These are phyloP conservation scores for Teratosphaeria nubilosa DNA, from an alignment of 2,329 filamentous ascomycete genomes.

Conservation along the genomic window DNA sequence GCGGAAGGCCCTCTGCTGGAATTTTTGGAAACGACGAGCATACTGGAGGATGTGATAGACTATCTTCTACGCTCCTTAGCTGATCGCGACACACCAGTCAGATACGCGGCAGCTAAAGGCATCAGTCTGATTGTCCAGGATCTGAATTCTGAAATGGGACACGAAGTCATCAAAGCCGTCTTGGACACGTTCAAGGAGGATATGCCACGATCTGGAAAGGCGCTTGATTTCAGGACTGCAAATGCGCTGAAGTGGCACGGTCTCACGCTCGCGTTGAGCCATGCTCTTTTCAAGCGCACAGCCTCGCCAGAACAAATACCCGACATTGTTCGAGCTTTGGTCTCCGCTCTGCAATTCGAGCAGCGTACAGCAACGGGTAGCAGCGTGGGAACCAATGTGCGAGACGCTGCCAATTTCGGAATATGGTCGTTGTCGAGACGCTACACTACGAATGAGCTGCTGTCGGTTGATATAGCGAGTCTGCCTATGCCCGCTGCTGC, in stretches of 20 bases:
- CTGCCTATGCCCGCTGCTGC: conserved; percentile 5
- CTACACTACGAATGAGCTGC: conserved; percentile 71
- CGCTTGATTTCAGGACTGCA: conserved; percentile 59
- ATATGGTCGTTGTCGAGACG: conserved; percentile 86
- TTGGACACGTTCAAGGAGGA: conserved; percentile 58
- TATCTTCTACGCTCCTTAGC: conserved; percentile 67
- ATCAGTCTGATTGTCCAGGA: conserved; percentile 78
- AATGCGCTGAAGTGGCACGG: conserved; percentile 87
- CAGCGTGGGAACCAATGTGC: conserved; percentile 78
- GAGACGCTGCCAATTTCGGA: conserved; percentile 92
- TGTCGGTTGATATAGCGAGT: conserved; percentile 42
- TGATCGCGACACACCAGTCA: conserved; percentile 84
- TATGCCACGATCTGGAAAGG: conserved; percentile 40
- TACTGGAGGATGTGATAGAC: conserved; percentile 70
- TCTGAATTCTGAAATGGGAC: conserved; percentile 68
- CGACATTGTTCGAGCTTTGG: conserved; percentile 63
- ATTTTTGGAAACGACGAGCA: conserved; percentile 27
- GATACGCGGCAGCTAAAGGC: conserved; percentile 84
- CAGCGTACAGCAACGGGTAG: conserved; percentile 76
- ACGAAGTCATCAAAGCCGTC: conserved; percentile 78
- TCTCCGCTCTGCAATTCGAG: conserved; percentile 78
- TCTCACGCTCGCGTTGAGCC: conserved; percentile 73
- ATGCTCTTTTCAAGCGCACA: conserved; percentile 76
- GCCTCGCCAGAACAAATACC: conserved; percentile 61
- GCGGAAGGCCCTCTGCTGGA: conserved; percentile 15